These are phyloP conservation scores for Dictyostelium discoideum DNA, from an alignment of 78 protist genomes.

Conservation along the genomic window dicty_2.7 NC_007088.5:1640501-1641000, in stretches of 20 bases:
- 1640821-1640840: not conserved
- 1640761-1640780: not conserved
- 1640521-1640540: slow-evolving; percentile 62
- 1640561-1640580: slow-evolving; percentile 34
- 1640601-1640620: slow-evolving; percentile 20
- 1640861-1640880: no score
- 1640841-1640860: not conserved
- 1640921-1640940: slow-evolving; percentile 70
- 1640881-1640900: not conserved
- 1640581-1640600: slow-evolving; percentile 30
- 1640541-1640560: slow-evolving; percentile 43
- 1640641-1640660: slow-evolving; percentile 49
- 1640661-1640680: slow-evolving; percentile 66
- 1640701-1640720: slow-evolving; percentile 48
- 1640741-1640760: slow-evolving; percentile 43
- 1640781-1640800: slow-evolving; percentile 41
- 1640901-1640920: slow-evolving; percentile 54
- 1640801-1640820: not conserved
- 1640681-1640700: slow-evolving; percentile 56
- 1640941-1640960: slow-evolving; percentile 37
- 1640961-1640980: slow-evolving; percentile 12
- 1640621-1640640: not conserved
- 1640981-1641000: slow-evolving; percentile 32
- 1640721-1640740: slow-evolving; percentile 45
- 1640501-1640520: slow-evolving; percentile 21